A percentile compares a stretch with the other conserved stretches of the same genome.
Evolutionary conservation across 2,329 filamentous ascomycete species (phyloP).

Genomic region (Scytalidium sp.): DNA sequence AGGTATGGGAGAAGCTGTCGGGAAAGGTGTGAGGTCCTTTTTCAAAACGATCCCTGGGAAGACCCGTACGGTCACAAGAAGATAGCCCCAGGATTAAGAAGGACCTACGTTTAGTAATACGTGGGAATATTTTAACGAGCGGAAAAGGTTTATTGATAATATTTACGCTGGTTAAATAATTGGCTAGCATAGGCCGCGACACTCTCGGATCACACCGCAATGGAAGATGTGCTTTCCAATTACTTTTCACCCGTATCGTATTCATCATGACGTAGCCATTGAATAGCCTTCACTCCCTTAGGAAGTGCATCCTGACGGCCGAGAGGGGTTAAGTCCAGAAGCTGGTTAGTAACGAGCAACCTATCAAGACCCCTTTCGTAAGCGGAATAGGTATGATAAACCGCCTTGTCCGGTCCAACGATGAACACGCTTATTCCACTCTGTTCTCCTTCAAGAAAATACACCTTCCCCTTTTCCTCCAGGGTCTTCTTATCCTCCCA

Average conservation of each 20-base stretch:
- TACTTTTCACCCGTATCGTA: background rate
- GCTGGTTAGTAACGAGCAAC: conserved; percentile 26
- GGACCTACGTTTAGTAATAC: background rate
- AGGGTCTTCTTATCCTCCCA: conserved; percentile 4
- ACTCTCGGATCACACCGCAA: background rate
- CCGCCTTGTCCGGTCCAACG: conserved; percentile 24
- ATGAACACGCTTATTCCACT: conserved; percentile 36
- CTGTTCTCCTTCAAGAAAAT: conserved; percentile 27
- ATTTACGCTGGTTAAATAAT: background rate
- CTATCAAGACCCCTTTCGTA: conserved; percentile 31
- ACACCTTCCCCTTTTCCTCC: conserved; percentile 13
- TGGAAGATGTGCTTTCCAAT: background rate
- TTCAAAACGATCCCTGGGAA: background rate
- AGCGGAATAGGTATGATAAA: conserved; percentile 37
- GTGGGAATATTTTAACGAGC: background rate
- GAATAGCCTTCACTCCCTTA: background rate
- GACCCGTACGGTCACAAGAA: background rate
- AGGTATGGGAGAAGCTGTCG: too few species aligned
- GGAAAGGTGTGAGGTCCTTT: too few species aligned
- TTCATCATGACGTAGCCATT: conserved; percentile 1
- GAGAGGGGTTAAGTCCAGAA: conserved; percentile 34
- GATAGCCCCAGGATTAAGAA: background rate
- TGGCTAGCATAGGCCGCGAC: background rate
- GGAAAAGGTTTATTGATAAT: background rate
- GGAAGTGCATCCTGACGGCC: conserved; percentile 26